A percentile compares a stretch with the other conserved stretches of the same genome.
Conservation (phyloP, 2,329 filamentous ascomycete species). For the Cryphonectria parasitica region DNA sequence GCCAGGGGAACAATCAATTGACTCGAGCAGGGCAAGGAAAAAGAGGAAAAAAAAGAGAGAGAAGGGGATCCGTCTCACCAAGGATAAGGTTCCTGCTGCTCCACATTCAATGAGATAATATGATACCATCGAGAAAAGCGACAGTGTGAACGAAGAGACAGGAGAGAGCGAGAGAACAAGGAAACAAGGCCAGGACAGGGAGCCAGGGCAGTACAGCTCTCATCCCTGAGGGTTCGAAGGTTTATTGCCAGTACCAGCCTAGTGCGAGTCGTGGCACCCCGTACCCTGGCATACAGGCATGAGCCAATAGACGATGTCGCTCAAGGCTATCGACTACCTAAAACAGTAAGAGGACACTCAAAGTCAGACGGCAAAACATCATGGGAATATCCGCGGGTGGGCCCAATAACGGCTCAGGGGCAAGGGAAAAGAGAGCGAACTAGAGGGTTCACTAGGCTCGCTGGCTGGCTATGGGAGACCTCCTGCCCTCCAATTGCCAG, state of each 20-base stretch:
- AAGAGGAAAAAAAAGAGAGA: background rate
- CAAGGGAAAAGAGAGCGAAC: background rate
- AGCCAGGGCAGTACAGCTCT: background rate
- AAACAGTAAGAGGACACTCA: conserved; percentile 4
- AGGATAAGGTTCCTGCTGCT: background rate
- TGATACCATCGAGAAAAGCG: background rate
- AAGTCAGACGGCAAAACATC: background rate
- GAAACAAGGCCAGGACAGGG: background rate
- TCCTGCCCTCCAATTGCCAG: background rate
- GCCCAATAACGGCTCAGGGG: conserved; percentile 7
- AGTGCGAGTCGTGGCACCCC: background rate
- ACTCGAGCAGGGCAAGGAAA: background rate
- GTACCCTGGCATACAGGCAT: background rate
- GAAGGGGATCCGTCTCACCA: background rate
- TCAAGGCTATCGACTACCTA: conserved; percentile 7
- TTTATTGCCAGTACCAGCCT: background rate
- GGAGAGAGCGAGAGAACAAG: background rate
- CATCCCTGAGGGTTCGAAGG: background rate
- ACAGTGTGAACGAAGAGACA: background rate
- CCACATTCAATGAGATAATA: background rate
- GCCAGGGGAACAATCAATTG: background rate
- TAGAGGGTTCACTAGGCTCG: background rate
- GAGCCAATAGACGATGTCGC: background rate
- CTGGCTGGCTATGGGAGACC: background rate
- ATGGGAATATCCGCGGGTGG: conserved; percentile 16